Conservation (phyloP, 1,139 yeast species). For the Neolecta irregularis region DNA sequence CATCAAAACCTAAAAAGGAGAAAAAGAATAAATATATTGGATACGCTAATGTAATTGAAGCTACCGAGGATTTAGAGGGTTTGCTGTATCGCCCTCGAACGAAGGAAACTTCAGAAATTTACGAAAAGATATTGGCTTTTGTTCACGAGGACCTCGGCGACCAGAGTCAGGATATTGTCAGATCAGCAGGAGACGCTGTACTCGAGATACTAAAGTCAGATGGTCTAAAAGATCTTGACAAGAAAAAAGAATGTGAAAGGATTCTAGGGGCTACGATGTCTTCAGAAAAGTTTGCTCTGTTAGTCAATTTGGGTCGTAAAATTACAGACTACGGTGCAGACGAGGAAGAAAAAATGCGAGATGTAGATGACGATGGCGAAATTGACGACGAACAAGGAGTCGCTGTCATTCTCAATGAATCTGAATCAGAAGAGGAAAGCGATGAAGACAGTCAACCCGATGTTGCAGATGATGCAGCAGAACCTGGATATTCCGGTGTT, state of each 20-base stretch:
- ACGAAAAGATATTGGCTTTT: constrained; percentile 36
- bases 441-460: constrained; percentile 22
- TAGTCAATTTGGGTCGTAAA: constrained; percentile 35
- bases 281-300: constrained; percentile 37
- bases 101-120: constrained; percentile 30
- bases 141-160: constrained; percentile 38
- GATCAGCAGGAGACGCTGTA: constrained; percentile 49
- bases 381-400: constrained; percentile 31
- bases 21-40: constrained; percentile 5
- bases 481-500: no score
- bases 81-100: constrained; percentile 40
- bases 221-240: constrained; percentile 27
- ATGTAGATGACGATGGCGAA: constrained; percentile 17
- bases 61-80: constrained; percentile 27
- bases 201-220: constrained; percentile 45
- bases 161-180: constrained; percentile 39
- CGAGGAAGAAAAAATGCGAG: constrained; percentile 20
- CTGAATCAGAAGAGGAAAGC: constrained; percentile 26
- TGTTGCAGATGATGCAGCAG: constrained; percentile 22
- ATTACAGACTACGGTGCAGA: constrained; percentile 41
- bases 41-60: constrained; percentile 19
- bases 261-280: constrained; percentile 35
- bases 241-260: constrained; percentile 29
- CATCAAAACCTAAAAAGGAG: constrained; percentile 10
- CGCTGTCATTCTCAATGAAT: constrained; percentile 34